These are phyloP conservation scores for Cercophora scortea DNA, from an alignment of 495 filamentous ascomycete genomes.

Conservation along the genomic window DNA sequence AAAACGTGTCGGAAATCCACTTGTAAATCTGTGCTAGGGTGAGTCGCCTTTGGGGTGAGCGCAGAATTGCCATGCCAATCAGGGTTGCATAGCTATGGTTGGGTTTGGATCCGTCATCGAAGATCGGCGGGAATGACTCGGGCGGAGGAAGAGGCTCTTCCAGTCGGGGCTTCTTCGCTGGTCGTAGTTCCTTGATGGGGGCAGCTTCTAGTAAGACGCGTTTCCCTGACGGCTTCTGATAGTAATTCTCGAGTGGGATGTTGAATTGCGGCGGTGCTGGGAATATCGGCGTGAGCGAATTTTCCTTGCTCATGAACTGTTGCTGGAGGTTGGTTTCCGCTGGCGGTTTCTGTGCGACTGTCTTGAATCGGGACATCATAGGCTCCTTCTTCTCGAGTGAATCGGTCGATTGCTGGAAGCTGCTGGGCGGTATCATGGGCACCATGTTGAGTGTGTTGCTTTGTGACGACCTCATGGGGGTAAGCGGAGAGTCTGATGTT, in stretches of 20 bases:
- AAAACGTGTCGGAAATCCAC: constrained; percentile 93
- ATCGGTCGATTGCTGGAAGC: constrained; percentile 64
- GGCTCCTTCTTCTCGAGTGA: constrained; percentile 72
- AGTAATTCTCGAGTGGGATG: constrained; percentile 45
- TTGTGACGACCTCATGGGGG: constrained; percentile 36
- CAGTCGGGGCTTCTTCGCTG: constrained; percentile 52
- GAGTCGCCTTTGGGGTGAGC: constrained; percentile 72
- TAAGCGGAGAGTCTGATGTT: constrained; percentile 30
- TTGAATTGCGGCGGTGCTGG: constrained; percentile 43
- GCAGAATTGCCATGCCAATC: constrained; percentile 94
- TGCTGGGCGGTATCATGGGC: constrained; percentile 63
- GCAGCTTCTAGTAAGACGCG: constrained; percentile 64
- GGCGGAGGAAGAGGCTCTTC: constrained; percentile 58
- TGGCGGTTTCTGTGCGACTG: constrained; percentile 56
- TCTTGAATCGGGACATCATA: constrained; percentile 51
- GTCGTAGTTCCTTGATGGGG: constrained; percentile 59
- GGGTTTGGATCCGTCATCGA: constrained; percentile 86
- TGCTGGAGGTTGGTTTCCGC: constrained; percentile 33
- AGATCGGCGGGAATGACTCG: constrained; percentile 67
- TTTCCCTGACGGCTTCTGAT: constrained; percentile 55
- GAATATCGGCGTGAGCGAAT: constrained; percentile 44
- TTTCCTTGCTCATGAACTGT: constrained; percentile 54
- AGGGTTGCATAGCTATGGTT: constrained; percentile 88
- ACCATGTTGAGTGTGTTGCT: constrained; percentile 48
- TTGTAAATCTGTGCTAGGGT: constrained; percentile 98